Evolutionary conservation across 305 asterid genomes (phyloP).

Genomic region (Stenogyne calaminthoides): DNA sequence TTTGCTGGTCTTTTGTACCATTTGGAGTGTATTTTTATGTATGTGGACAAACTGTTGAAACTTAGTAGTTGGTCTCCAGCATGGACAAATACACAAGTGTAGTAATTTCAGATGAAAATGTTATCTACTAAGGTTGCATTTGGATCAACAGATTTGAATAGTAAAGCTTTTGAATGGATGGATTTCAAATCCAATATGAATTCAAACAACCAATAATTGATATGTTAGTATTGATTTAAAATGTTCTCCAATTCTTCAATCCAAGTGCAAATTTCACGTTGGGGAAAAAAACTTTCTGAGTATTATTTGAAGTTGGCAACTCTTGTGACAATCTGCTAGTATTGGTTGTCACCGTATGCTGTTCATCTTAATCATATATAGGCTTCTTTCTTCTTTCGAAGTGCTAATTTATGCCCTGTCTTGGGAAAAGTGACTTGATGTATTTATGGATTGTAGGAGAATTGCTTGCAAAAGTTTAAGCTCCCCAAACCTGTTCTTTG

Average conservation of each 20-base stretch:
- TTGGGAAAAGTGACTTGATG: conserved; percentile 6
- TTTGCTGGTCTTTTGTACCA: background rate
- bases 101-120: background rate
- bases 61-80: background rate
- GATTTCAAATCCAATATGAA: background rate
- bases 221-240: background rate
- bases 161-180: background rate
- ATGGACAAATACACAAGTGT: background rate
- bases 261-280: background rate
- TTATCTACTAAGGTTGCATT: background rate
- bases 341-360: background rate
- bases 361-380: background rate
- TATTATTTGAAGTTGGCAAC: background rate
- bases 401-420: background rate
- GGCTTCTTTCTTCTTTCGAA: background rate
- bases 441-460: conserved; percentile 53
- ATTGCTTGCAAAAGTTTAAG: conserved; percentile 69
- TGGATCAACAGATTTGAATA: background rate
- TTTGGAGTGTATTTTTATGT: background rate
- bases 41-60: background rate
- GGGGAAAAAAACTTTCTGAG: no score
- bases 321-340: background rate
- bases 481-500: conserved; percentile 77
- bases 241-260: background rate
- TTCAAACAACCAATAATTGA: background rate